These are phyloP conservation scores for Pseudozyma hubeiensis DNA, from an alignment of 1,284 basidiomycete species.

Conservation along the genomic window DNA sequence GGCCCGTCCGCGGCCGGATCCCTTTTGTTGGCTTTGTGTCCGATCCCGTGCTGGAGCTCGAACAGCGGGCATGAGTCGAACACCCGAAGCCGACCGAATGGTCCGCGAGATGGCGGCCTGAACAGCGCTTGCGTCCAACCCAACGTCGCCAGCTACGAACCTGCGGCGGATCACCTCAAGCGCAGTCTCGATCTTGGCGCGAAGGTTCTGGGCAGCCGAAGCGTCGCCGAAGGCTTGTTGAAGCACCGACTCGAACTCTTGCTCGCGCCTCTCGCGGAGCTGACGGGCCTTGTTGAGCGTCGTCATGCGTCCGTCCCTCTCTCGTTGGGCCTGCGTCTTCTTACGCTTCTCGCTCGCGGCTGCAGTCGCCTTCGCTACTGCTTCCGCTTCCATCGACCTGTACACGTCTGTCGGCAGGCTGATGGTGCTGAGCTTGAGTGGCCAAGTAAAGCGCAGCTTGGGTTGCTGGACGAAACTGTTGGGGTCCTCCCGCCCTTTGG, in stretches of 20 bases:
- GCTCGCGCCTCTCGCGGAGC: constrained; percentile 30
- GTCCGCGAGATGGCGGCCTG: constrained; percentile 28
- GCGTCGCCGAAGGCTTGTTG: constrained; percentile 19
- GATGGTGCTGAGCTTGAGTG: constrained; percentile 27
- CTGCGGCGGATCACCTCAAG: constrained; percentile 29
- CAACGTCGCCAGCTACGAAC: constrained; percentile 28
- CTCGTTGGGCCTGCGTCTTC: constrained; percentile 17
- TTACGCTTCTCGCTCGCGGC: not conserved
- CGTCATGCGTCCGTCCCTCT: constrained; percentile 32
- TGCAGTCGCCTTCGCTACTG: not conserved
- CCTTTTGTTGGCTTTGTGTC: constrained; percentile 2
- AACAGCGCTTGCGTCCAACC: constrained; percentile 27
- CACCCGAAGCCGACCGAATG: constrained; percentile 26
- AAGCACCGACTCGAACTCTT: constrained; percentile 32
- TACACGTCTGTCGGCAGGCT: constrained; percentile 19
- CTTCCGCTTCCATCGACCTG: not conserved
- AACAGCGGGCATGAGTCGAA: constrained; percentile 23
- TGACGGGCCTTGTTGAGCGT: constrained; percentile 43
- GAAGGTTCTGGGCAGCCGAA: constrained; percentile 25
- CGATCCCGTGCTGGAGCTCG: constrained; percentile 12
- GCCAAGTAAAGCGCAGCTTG: constrained; percentile 32
- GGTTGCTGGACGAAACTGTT: not conserved
- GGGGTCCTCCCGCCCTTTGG: constrained; percentile 4
- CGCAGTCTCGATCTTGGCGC: constrained; percentile 37
- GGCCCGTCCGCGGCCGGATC: not conserved